A percentile compares a stretch with the other conserved stretches of the same genome.
These are phyloP conservation scores for Scheffersomyces lignicola DNA, from an alignment of 1,139 yeast species.

Conservation along the genomic window DNA sequence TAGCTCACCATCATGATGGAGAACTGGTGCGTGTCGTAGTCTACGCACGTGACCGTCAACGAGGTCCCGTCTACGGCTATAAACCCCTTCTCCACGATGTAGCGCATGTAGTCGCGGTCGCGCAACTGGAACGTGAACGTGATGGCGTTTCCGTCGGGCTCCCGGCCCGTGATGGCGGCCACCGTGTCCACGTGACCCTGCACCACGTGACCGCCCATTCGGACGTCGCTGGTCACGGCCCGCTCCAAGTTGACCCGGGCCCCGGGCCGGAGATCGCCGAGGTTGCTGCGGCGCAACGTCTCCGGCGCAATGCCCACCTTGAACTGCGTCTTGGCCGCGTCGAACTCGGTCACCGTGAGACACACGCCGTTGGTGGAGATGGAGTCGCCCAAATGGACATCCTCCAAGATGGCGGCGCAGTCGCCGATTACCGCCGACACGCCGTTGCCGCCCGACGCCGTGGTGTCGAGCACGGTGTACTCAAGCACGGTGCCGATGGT, in stretches of 20 bases:
- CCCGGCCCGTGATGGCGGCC: conserved; percentile 59
- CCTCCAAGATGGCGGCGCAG: conserved; percentile 63
- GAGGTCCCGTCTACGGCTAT: conserved; percentile 92
- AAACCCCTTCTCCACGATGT: conserved; percentile 91
- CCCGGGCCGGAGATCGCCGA: conserved; percentile 61
- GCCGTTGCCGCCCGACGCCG: conserved; percentile 75
- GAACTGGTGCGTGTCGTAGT: conserved; percentile 56
- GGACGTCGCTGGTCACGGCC: conserved; percentile 77
- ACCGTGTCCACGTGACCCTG: conserved; percentile 97
- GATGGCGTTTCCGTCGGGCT: conserved; percentile 76
- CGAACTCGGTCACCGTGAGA: conserved; percentile 88
- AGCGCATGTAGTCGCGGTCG: conserved; percentile 63
- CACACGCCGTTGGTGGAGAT: conserved; percentile 91
- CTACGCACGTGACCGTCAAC: conserved; percentile 82
- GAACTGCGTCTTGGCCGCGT: conserved; percentile 49
- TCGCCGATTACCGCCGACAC: conserved; percentile 68
- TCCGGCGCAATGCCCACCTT: conserved; percentile 95
- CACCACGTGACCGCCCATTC: conserved; percentile 96
- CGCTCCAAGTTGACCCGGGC: conserved; percentile 82
- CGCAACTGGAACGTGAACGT: conserved; percentile 72
- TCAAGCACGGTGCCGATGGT: conserved; percentile 66
- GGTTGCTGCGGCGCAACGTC: conserved; percentile 77
- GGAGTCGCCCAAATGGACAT: conserved; percentile 90
- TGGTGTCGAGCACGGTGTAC: conserved; percentile 48
- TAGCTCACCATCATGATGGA: conserved; percentile 90